Percentiles rank a stretch among this genome's conserved stretches.
These are phyloP conservation scores for Podaxis sp. DNA, from an alignment of 768 basidiomycete genomes.

Conservation along the genomic window DNA sequence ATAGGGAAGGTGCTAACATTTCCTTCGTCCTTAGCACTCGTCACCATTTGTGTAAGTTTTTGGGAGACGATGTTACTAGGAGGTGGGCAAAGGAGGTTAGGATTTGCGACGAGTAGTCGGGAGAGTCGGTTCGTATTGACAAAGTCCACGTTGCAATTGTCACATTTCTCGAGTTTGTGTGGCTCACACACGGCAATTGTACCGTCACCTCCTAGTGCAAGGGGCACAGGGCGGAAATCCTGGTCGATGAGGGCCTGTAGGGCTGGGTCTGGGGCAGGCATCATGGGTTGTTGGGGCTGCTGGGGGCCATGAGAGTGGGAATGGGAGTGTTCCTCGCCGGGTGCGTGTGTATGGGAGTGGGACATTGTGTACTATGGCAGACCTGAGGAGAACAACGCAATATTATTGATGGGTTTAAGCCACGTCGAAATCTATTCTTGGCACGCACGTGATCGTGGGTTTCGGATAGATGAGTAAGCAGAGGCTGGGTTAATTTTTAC, in stretches of 20 bases:
- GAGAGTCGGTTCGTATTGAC: conserved; percentile 74
- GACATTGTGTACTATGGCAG: conserved; percentile 44
- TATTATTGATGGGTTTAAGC: conserved; percentile 5
- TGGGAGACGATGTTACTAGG: conserved; percentile 76
- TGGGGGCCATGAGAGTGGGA: conserved; percentile 47
- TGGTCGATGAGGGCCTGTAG: conserved; percentile 79
- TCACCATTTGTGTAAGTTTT: conserved; percentile 73
- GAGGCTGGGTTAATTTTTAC: conserved; percentile 8
- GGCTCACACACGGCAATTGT: conserved; percentile 57
- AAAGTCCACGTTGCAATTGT: conserved; percentile 74
- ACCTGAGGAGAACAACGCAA: neutral
- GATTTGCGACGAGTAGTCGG: conserved; percentile 65
- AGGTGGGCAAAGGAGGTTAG: conserved; percentile 75
- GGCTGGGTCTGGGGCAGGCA: conserved; percentile 63
- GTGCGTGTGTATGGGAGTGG: conserved; percentile 63
- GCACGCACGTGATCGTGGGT: conserved; percentile 16
- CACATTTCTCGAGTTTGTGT: conserved; percentile 76
- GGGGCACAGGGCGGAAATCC: conserved; percentile 58
- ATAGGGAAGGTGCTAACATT: conserved; percentile 59
- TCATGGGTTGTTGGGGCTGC: conserved; percentile 38
- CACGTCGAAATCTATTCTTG: conserved; percentile 7
- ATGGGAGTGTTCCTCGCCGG: conserved; percentile 53
- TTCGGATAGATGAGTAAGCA: conserved; percentile 13
- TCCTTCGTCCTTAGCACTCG: conserved; percentile 87
- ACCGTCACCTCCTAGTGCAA: conserved; percentile 56